Evolutionary conservation across 1,139 yeast genomes (phyloP), one percentile per base, ranked within the genome.

Genomic region (Pichia sp.): DNA sequence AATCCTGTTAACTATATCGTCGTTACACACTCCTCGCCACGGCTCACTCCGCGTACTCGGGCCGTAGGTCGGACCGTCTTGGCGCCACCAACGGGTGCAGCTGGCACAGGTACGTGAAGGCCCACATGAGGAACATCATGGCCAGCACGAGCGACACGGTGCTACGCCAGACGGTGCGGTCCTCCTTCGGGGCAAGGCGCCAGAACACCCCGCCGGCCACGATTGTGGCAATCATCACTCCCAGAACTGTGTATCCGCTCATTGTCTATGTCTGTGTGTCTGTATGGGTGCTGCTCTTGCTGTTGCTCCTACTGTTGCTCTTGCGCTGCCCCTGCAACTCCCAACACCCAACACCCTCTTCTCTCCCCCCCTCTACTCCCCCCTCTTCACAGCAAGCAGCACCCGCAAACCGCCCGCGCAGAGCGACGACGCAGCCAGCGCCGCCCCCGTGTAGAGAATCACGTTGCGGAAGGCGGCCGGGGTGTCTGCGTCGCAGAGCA

Each of bases 101-200:
- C 64, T 86, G 95, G 34, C 84, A 81, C 59, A 88, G 71, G 64
- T 87, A 88, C 7, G 96, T 88, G 60, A 88, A 83, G 28, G 96
- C 96, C 96, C 96, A 89, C 96, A 90, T 87, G 65, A 90, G 75
- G 68, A 79, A 90, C 75, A 90, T 86, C 96, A 90, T 87, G 22
- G 95, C 83, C 65, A 91, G 70, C 3, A 91, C 80, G 59, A 91
- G 75, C 51, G 85, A 83, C 47, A 90, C 82, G 12, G 96, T 87
- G 51, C 96, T 87, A 72, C 97, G 81, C 95, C 96, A 90, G 44
- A 91, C 97, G 72, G 82, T 77, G 66, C 68, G 74, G 57, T 77
- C 73, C 55, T 74, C 68, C 63, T 75, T 74, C 47, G 83, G 83
- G 4, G 82, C 82, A 57, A 72, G 60, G 42, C 66, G 60, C 83